Percentiles rank a stretch among this genome's conserved stretches.
Evolutionary conservation across 2,329 filamentous ascomycete species (phyloP).

Genomic region (Colletotrichum sp.): DNA sequence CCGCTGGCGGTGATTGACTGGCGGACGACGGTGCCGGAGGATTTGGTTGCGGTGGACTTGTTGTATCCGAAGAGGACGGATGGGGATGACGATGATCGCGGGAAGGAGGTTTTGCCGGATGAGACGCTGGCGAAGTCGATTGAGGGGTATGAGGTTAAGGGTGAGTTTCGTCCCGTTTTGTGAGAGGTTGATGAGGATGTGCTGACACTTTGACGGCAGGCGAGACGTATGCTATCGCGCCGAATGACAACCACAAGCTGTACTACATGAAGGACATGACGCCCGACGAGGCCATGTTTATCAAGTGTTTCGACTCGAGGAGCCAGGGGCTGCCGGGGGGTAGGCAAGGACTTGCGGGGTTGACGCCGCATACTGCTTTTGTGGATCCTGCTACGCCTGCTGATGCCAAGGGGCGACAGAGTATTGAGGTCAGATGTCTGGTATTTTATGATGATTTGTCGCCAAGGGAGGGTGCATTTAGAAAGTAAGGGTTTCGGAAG

Average conservation of each 20-base stretch:
- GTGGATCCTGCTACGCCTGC: slow-evolving; percentile 66
- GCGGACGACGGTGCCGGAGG: slow-evolving; percentile 59
- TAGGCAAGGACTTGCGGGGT: slow-evolving; percentile 49
- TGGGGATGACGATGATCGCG: slow-evolving; percentile 50
- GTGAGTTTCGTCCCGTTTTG: slow-evolving; percentile 13
- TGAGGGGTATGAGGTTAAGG: slow-evolving; percentile 64
- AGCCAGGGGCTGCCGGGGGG: slow-evolving; percentile 46
- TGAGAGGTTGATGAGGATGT: neutral
- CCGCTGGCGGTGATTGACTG: slow-evolving; percentile 71
- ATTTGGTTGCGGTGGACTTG: slow-evolving; percentile 66
- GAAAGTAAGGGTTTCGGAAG: too few species aligned
- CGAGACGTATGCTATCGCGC: slow-evolving; percentile 65
- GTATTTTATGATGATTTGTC: slow-evolving; percentile 58
- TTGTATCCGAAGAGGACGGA: slow-evolving; percentile 59
- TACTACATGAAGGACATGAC: slow-evolving; percentile 74
- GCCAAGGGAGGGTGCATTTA: neutral
- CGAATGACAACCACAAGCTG: slow-evolving; percentile 63
- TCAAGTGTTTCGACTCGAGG: slow-evolving; percentile 60
- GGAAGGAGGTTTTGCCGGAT: slow-evolving; percentile 62
- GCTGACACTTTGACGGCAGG: slow-evolving; percentile 34
- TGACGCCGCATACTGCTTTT: slow-evolving; percentile 61
- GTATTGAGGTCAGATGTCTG: slow-evolving; percentile 68
- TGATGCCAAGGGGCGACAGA: slow-evolving; percentile 70
- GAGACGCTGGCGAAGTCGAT: slow-evolving; percentile 48
- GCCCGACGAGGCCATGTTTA: slow-evolving; percentile 50